Evolutionary conservation across 345 rosid genomes (phyloP), one percentile per base, ranked within the genome.

Genomic region (Gossypium mustelinum): DNA sequence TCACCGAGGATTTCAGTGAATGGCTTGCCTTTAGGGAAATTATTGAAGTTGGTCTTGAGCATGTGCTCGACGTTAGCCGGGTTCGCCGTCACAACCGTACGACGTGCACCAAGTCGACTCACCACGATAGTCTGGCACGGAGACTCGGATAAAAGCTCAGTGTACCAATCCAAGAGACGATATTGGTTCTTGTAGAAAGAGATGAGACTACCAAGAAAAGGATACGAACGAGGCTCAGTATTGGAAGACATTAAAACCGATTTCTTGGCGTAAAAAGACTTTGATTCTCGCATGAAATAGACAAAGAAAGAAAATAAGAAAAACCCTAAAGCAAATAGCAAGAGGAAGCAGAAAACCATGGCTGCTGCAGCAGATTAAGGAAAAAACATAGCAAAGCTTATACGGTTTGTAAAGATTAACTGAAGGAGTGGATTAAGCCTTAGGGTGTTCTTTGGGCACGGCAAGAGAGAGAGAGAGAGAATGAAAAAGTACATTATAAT

Each of bases 21-120:
- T 45, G 94, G 91, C 84, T 86, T 86, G 57, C 97, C 98, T 77
- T 91, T 93, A 1, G 98, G 97, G 83, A 80, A 93, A 84, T 93
- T 93, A 64, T 74, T 81, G 81, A 93, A 93, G 87, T 91, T 93
- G 52, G 93, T 89, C 77, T 83, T 87, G 73, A 93, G 98, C n/a
- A 93, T 82, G 78, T 93, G 81, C 83, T 88, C 89, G 0, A 93
- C 92, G 76, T 93, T 93, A 43, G 76, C 73, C 0, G 92, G 90
- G 77, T 91, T 91, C 8, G 93, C 97, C 1, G 97, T 93, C 56
- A 93, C 89, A 20, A 91, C 48, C 25, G 97, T 91, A 72, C 88
- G 75, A 11, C 83, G 80, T 11, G 90, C 91, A 7, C 92, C 98
- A 0, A 88, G 82, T 24, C 97, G 85, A 14, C 75, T 11, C n/a